Evolutionary conservation across 257 asterid species (phyloP), one percentile per base, ranked within the genome.

Genomic region (Paraleonurus japonicus): DNA sequence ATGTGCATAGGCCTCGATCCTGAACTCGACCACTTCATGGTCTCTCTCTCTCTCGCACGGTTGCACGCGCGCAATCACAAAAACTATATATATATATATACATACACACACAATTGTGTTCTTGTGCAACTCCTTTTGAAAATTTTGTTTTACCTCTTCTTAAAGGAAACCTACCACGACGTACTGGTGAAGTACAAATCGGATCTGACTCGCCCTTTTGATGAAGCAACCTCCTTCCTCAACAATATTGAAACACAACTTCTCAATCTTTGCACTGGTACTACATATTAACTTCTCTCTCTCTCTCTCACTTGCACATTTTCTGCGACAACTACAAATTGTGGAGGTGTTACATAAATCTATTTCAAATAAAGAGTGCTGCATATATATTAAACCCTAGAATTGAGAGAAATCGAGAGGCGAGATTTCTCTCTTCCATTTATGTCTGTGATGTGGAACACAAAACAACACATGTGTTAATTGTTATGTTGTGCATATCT

Each of bases 161-260:
- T 69, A 32, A 30, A 92, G 98, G 95, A 90, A 84, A 85, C 85
- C 32, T 93, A 88, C 73, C 83, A 84, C 66, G 87, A 85, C 59
- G 76, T 89, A 55, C 61, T 93, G 84, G 79, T 85, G 78, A 89
- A 86, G 81, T 90, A 75, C 77, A 93, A 90, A 79, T 79, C 87
- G 70, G 94, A 90, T 83, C 90, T 93, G 39, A 81, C 86, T 0
- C 79, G 85, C 81, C 94, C 95, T n/a, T 93, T 90, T 11, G 85
- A 86, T 68, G 98, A 92, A 85, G 96, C 98, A 19, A 87, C 85
- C 8, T 84, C 91, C 9, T 93, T 93, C 78, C 92, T 93, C 75
- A 70, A 70, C 92, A 78, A 87, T 27, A 89, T 93, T 19, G 71
- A 89, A 76, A 26, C 88, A 39, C 95, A 90, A 32, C 87, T 92